Percentiles rank a stretch among this genome's conserved stretches.
Evolutionary conservation across 2,329 filamentous ascomycete species (phyloP).

Genomic region (Elsinoe batatas): DNA sequence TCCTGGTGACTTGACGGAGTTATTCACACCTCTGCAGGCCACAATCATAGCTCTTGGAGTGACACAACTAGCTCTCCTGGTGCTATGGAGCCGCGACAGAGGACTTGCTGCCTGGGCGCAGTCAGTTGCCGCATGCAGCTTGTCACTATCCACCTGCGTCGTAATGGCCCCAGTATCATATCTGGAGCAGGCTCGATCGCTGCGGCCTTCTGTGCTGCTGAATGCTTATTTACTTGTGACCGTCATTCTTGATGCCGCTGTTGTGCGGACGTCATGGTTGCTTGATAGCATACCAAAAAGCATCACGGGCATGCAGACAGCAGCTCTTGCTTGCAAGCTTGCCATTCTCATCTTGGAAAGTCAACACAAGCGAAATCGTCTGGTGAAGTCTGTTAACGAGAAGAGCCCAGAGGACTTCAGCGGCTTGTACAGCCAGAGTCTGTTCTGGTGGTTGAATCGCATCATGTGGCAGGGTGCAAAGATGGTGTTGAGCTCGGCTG

Average conservation of each 20-base stretch:
- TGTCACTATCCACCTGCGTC: constrained; percentile 1
- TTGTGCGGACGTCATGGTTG: constrained; percentile 18
- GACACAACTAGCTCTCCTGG: constrained; percentile 10
- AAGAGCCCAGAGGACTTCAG: constrained; percentile 14
- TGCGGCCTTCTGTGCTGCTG: constrained; percentile 14
- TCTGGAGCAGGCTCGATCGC: constrained; percentile 14
- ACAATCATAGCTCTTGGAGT: background rate
- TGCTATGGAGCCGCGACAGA: constrained; percentile 1
- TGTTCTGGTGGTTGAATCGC: constrained; percentile 14
- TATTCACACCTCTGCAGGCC: constrained; percentile 1
- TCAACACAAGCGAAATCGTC: background rate
- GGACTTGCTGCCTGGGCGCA: constrained; percentile 1
- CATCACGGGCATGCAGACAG: constrained; percentile 28
- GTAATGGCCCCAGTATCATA: constrained; percentile 12
- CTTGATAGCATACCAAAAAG: constrained; percentile 19
- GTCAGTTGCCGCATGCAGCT: constrained; percentile 1
- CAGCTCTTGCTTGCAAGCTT: constrained; percentile 24
- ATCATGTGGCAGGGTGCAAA: constrained; percentile 12
- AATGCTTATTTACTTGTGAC: constrained; percentile 15
- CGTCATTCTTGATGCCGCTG: constrained; percentile 12
- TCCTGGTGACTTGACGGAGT: background rate
- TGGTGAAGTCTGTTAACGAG: background rate
- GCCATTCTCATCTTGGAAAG: background rate
- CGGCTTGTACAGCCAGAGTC: constrained; percentile 12
- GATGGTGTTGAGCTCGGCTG: constrained; percentile 5